Evolutionary conservation across 768 basidiomycete species (phyloP), one percentile per base, ranked within the genome.

Genomic region (Lentinula sp.): DNA sequence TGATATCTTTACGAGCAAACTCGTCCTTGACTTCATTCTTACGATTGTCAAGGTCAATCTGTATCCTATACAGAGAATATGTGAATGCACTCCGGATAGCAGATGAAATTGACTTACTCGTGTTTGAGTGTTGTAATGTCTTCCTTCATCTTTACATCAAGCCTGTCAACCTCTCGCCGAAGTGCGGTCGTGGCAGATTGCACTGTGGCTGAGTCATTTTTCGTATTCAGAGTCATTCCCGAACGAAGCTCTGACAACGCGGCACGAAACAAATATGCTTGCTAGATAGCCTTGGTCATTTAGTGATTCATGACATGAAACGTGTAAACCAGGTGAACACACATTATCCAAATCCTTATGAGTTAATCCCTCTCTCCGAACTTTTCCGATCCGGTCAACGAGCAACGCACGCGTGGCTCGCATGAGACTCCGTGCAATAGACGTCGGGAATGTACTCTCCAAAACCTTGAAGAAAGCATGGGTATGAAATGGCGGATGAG

Each of bases 201-300:
- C 61, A 98, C 84, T n/a, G 88, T 79, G 12, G 92, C 85, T 43
- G 85, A 86, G 67, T 96, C 95, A 65, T 93, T 97, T 62, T 90
- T 84, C 3, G 90, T 87, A 55, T 82, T 84, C 67, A 93, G 84
- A 4, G 88, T 87, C 33, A 93, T 83, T 69, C 97, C 95, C 4
- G 91, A 89, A 18, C 93, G 83, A 51, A 96, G 77, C 71, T 98
- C 95, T 1, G 91, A 91, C 41, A 98, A 73, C 0, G 96, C 97
- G 18, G 97, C 97, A 50, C 88, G 86, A 73, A 97, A 97, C 36
- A 98, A 78, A 72, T 98, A 98, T 16, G 95, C 95, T 87, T 95
- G 92, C 93, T 97, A 67, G 9, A 53, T 15, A 18, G 42, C 20
- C 39, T 46, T 57, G 50, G 35, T 35, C 16, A 64, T 42, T 57